Evolutionary conservation across 2,329 filamentous ascomycete genomes (phyloP).

Genomic region (Clonostachys byssicola): DNA sequence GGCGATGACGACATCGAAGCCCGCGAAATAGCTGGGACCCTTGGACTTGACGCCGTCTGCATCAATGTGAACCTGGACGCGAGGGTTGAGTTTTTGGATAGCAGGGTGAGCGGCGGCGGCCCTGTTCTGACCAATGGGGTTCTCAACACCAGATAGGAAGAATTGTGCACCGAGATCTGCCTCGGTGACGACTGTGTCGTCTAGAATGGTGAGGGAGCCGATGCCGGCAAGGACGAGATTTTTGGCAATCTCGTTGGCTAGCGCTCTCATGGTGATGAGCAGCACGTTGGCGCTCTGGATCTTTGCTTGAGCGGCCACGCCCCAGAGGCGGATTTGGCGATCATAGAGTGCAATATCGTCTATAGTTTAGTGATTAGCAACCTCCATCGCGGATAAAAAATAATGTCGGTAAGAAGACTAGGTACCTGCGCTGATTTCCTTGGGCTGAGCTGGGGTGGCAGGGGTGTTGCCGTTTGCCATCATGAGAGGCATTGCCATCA

Average conservation of each 20-base stretch:
- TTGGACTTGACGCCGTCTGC: slow-evolving; percentile 63
- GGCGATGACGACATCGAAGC: slow-evolving; percentile 83
- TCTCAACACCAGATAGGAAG: slow-evolving; percentile 59
- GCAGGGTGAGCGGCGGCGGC: slow-evolving; percentile 75
- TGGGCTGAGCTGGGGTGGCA: neutral
- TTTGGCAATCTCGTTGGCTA: slow-evolving; percentile 94
- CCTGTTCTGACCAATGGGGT: slow-evolving; percentile 74
- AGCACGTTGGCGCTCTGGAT: slow-evolving; percentile 88
- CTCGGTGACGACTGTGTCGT: slow-evolving; percentile 70
- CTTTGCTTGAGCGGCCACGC: slow-evolving; percentile 88
- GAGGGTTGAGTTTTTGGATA: slow-evolving; percentile 82
- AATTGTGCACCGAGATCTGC: slow-evolving; percentile 81
- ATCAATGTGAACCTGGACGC: slow-evolving; percentile 74
- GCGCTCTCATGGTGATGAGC: slow-evolving; percentile 79
- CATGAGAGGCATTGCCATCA: slow-evolving; percentile 21
- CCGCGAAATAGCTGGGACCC: slow-evolving; percentile 68
- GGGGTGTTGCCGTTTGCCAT: slow-evolving; percentile 19
- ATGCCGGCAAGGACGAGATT: slow-evolving; percentile 94
- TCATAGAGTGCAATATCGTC: slow-evolving; percentile 98
- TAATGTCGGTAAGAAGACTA: neutral
- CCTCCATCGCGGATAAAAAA: neutral
- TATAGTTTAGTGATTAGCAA: slow-evolving; percentile 19
- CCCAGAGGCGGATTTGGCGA: slow-evolving; percentile 95
- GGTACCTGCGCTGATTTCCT: neutral
- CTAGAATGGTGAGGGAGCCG: slow-evolving; percentile 82